A percentile compares a stretch with the other conserved stretches of the same genome.
These are phyloP conservation scores for Trapa incisa DNA, from an alignment of 345 rosid species.

Conservation along the genomic window DNA sequence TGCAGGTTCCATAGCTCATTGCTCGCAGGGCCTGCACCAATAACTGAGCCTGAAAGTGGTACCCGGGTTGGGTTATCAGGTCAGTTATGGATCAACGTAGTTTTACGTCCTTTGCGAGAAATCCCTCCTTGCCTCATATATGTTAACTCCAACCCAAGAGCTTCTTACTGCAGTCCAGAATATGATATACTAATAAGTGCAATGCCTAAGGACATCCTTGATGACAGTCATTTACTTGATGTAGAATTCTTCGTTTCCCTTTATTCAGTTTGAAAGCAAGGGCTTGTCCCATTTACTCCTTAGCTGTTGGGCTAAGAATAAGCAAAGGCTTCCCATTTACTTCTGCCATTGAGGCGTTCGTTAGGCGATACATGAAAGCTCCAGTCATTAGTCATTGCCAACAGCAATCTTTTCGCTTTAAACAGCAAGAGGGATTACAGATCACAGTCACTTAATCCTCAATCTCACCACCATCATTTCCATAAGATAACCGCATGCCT, in stretches of 20 bases:
- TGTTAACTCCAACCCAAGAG: no score
- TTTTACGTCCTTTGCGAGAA: no score
- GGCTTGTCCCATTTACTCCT: neutral
- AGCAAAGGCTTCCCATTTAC: neutral
- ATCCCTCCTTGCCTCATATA: no score
- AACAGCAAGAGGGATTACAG: neutral
- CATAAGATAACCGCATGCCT: neutral
- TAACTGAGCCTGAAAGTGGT: no score
- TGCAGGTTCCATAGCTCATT: no score
- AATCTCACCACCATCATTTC: constrained; percentile 13
- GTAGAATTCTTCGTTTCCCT: neutral
- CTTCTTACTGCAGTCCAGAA: no score
- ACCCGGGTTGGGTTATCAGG: no score
- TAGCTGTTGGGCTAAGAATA: neutral
- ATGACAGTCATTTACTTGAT: neutral
- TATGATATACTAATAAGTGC: no score
- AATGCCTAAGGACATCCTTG: no score
- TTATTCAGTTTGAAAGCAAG: neutral
- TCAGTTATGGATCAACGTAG: no score
- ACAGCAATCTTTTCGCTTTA: neutral
- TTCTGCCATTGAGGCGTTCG: neutral
- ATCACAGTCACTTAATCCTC: neutral
- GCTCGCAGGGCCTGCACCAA: no score
- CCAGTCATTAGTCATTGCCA: neutral
- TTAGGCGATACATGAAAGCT: constrained; percentile 1